phyloP scores from a whole-genome alignment of 257 asterid species.

The Gentiana dahurica region DNA sequence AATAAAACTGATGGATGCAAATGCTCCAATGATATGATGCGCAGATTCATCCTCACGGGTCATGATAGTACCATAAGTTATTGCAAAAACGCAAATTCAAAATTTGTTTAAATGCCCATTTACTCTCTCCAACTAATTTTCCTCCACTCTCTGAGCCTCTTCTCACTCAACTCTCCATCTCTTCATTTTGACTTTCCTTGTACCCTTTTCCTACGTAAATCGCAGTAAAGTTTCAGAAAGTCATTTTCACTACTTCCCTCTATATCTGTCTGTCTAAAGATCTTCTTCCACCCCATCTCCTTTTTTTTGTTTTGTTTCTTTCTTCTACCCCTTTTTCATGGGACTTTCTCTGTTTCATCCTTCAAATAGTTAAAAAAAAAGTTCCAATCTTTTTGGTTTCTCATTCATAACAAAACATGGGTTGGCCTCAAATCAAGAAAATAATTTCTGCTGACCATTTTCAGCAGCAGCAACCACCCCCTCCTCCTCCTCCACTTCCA shows the following conservation, averaged over 20 bases:
- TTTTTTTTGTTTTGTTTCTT: slow-evolving; percentile 1
- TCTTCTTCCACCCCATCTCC: slow-evolving; percentile 6
- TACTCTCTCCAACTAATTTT: slow-evolving; percentile 18
- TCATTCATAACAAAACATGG: slow-evolving; percentile 21
- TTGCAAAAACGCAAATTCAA: no score
- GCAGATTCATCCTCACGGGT: not conserved
- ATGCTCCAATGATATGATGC: no score
- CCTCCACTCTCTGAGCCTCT: slow-evolving; percentile 4
- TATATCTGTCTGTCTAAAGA: slow-evolving; percentile 16
- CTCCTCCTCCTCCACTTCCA: slow-evolving; percentile 10
- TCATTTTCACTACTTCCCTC: slow-evolving; percentile 18
- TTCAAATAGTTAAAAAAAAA: slow-evolving; percentile 20
- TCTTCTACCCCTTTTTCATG: not conserved
- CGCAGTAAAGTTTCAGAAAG: slow-evolving; percentile 13
- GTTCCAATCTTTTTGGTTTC: slow-evolving; percentile 22
- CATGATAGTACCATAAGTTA: slow-evolving; percentile 16
- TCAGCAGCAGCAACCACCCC: slow-evolving; percentile 45
- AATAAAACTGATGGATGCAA: no score
- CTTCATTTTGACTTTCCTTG: slow-evolving; percentile 47
- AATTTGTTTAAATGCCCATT: slow-evolving; percentile 9
- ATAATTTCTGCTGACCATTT: slow-evolving; percentile 34
- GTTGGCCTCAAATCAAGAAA: slow-evolving; percentile 25
- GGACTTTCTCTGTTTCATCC: slow-evolving; percentile 7
- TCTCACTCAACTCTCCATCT: slow-evolving; percentile 11
- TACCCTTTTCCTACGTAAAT: slow-evolving; percentile 29